Base-by-base conservation (phyloP, 345 rosid species). In the Anacardium occidentale region DNA sequence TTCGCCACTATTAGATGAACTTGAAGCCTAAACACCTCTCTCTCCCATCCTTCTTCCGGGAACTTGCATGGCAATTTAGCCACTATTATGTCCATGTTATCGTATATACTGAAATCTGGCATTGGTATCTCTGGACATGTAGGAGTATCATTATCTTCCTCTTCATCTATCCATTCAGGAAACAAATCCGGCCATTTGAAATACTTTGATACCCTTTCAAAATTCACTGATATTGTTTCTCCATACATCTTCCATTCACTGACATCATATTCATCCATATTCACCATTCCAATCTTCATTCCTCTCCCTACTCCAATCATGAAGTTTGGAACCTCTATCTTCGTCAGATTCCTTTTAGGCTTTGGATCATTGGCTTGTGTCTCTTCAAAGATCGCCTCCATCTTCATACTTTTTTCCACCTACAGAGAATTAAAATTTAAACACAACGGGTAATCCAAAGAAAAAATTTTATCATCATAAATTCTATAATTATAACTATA, bases 101-200 rank as follows among this genome's bases (percentile, higher is more conserved):
- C 87, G 22, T 83, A 77, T 7, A 20, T 71, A 18, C 66, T 74
- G 42, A 84, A 84, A 69, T 88, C 85, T 0, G 98, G 97, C 96
- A 91, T 92, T 3, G 99, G 96, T 60, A 95, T 81, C 75, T 92
- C 94, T 0, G 98, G 98, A 69, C 98, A 95, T 12, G 82, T 48
- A 0, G 91, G 84, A 18, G 81, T 88, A 3, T 89, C 91, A 0
- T 70, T 78, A 15, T 91, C 93, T 81, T 95, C 99, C 69, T 95
- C 98, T 83, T 95, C 98, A 15, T 95, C 97, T 44, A 95, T 95
- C 99, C 98, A 95, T 74, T 95, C 98, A 0, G 98, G 99, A 74
- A 92, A 95, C 69, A 95, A 72, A 69, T 91, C 86, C 62, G 81
- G 78, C 98, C 98, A 95, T 75, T 81, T 75, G 53, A 92, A 87